A percentile compares a stretch with the other conserved stretches of the same genome.
phyloP scores from a whole-genome alignment of 176 grass and related monocot species.

The bread wheat (Triticum aestivum) region IWGSC_CS_RefSeq_v2.1 NC_057812.1:714381770-714382269 shows the following conservation, averaged over 20 bases:
- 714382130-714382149: background rate
- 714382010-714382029: constrained; percentile 94
- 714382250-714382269: background rate
- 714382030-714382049: constrained; percentile 84
- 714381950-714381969: constrained; percentile 86
- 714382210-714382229: background rate
- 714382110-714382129: background rate
- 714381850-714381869: constrained; percentile 59
- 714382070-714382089: constrained; percentile 99
- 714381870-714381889: constrained; percentile 82
- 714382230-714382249: background rate
- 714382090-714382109: constrained; percentile 17
- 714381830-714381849: constrained; percentile 99
- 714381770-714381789: constrained; percentile 38
- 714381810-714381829: constrained; percentile 68
- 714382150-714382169: constrained; percentile 58
- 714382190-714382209: background rate
- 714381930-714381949: constrained; percentile 95
- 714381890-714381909: constrained; percentile 86
- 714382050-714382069: constrained; percentile 91
- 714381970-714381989: constrained; percentile 62
- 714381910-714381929: constrained; percentile 83
- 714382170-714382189: constrained; percentile 73
- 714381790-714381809: constrained; percentile 87
- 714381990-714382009: constrained; percentile 25